Percentiles rank a stretch among this genome's conserved stretches.
phyloP scores from a whole-genome alignment of 2,329 filamentous ascomycete species.

The Sclerotinia sclerotiorum region DNA sequence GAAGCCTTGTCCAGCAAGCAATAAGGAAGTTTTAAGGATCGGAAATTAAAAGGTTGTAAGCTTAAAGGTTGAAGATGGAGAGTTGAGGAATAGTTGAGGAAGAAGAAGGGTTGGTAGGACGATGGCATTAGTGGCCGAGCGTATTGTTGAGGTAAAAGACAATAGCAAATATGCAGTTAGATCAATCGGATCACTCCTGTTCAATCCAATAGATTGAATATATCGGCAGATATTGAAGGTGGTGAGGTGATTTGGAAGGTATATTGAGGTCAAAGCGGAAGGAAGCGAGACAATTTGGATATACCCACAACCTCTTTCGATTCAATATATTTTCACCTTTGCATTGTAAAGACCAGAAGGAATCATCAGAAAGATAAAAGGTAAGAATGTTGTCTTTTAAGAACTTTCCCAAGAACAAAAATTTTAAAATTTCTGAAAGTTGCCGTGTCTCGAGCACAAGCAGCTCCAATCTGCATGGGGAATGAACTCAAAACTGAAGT shows the following conservation, averaged over 20 bases:
- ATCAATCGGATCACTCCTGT: slow-evolving; percentile 13
- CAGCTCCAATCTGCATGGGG: background rate
- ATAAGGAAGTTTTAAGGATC: slow-evolving; percentile 7
- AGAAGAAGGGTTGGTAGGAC: background rate
- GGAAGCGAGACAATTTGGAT: slow-evolving; percentile 12
- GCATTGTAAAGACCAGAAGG: background rate
- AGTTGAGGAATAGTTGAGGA: slow-evolving; percentile 8
- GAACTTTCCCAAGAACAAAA: background rate
- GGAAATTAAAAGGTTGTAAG: slow-evolving; percentile 13
- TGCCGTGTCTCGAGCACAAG: background rate
- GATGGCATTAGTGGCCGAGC: background rate
- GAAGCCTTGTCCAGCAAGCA: slow-evolving; percentile 21
- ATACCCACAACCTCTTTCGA: background rate
- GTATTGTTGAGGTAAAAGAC: slow-evolving; percentile 11
- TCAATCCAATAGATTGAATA: slow-evolving; percentile 11
- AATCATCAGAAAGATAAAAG: background rate
- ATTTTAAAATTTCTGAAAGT: background rate
- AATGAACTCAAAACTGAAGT: slow-evolving; percentile 1
- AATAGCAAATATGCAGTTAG: slow-evolving; percentile 4
- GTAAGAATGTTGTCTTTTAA: background rate
- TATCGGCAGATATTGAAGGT: slow-evolving; percentile 6
- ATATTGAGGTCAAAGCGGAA: slow-evolving; percentile 13
- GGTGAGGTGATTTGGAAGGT: slow-evolving; percentile 2
- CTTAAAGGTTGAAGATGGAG: slow-evolving; percentile 16
- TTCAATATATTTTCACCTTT: background rate